A percentile compares a stretch with the other conserved stretches of the same genome.
Conservation (phyloP, 1,139 yeast species). For the Taphrina pruni region DNA sequence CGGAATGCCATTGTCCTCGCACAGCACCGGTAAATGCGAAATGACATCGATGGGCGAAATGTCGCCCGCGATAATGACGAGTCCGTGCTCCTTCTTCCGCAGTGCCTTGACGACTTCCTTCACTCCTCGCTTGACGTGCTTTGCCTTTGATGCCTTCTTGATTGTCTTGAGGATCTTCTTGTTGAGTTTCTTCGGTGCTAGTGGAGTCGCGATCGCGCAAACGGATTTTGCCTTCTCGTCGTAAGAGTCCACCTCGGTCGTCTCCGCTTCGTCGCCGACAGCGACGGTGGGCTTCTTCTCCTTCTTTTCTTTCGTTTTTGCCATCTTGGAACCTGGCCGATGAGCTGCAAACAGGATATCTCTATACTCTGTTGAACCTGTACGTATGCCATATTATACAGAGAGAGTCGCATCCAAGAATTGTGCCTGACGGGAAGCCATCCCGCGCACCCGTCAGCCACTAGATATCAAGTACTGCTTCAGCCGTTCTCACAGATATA, state of each 20-base stretch:
- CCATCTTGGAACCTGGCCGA: constrained; percentile 10
- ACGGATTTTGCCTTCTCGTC: constrained; percentile 89
- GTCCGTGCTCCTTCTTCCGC: constrained; percentile 97
- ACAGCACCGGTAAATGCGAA: constrained; percentile 94
- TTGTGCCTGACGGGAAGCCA: constrained; percentile 1
- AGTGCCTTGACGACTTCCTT: constrained; percentile 98
- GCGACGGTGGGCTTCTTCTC: constrained; percentile 21
- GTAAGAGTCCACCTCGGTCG: constrained; percentile 71
- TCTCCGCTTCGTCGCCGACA: constrained; percentile 10
- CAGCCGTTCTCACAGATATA: too few relatives aligned
- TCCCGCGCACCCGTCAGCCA: constrained; percentile 5
- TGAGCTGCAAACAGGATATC: neutral
- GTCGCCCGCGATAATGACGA: constrained; percentile 96
- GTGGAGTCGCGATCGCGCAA: constrained; percentile 89
- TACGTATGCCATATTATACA: too few relatives aligned
- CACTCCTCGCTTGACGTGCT: constrained; percentile 98
- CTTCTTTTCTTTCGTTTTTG: constrained; percentile 41
- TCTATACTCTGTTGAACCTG: too few relatives aligned
- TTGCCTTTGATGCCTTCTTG: constrained; percentile 93
- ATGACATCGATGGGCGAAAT: constrained; percentile 97
- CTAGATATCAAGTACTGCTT: neutral
- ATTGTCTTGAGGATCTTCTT: constrained; percentile 94
- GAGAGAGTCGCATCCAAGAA: neutral
- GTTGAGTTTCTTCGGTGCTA: constrained; percentile 94
- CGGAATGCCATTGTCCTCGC: constrained; percentile 83